Evolutionary conservation across 306 rosid genomes (phyloP).

Genomic region (Cucurbita argyrosperma): DNA sequence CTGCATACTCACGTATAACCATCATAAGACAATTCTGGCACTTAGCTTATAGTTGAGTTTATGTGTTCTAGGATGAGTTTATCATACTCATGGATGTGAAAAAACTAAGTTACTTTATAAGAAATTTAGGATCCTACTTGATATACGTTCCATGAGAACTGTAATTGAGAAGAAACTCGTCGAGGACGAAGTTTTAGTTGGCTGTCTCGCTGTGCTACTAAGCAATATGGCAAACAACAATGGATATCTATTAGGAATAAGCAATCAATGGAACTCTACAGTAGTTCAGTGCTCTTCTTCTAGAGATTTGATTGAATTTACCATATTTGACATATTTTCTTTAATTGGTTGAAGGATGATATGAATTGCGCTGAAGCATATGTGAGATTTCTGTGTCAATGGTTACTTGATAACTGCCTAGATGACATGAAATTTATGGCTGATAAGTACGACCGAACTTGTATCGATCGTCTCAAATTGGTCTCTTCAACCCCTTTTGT

Average conservation of each 20-base stretch:
- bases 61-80: neutral
- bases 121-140: neutral
- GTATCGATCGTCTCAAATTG: constrained; percentile 67
- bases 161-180: neutral
- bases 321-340: neutral
- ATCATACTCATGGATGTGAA: neutral
- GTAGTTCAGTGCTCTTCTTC: neutral
- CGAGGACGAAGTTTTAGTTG: neutral
- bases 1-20: neutral
- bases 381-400: constrained; percentile 70
- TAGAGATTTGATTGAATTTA: neutral
- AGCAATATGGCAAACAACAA: neutral
- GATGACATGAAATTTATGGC: constrained; percentile 95
- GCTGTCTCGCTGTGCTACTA: neutral
- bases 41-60: neutral
- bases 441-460: constrained; percentile 60
- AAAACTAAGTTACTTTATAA: neutral
- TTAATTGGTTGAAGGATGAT: constrained; percentile 44
- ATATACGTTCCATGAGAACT: neutral
- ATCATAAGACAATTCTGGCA: neutral
- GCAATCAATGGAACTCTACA: neutral
- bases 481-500: constrained; percentile 72
- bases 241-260: neutral
- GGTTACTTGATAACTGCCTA: constrained; percentile 72
- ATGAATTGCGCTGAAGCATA: constrained; percentile 97